A percentile compares a stretch with the other conserved stretches of the same genome.
Evolutionary conservation across 352 stramenopile species (phyloP).

Genomic region (Phytopythium aichiense): DNA sequence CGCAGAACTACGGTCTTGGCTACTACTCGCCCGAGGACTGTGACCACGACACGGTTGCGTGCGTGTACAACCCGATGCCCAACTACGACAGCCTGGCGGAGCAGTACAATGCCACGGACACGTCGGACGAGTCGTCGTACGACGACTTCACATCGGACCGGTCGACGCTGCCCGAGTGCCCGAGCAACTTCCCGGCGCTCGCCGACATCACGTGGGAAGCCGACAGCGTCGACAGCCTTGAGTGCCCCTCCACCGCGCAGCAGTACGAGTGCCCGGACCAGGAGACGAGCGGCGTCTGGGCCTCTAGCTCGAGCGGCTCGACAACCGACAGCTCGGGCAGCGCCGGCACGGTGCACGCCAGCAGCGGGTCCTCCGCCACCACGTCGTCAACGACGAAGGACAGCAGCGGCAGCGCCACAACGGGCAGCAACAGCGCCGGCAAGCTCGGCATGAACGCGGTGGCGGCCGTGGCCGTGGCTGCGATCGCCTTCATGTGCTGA

Average conservation of each 20-base stretch:
- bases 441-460: slow-evolving; percentile 1
- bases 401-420: slow-evolving; percentile 3
- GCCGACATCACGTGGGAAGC: slow-evolving; percentile 34
- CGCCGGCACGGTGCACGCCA: slow-evolving; percentile 6
- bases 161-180: slow-evolving; percentile 28
- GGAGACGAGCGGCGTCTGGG: slow-evolving; percentile 39
- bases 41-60: slow-evolving; percentile 48
- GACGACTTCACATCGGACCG: slow-evolving; percentile 32
- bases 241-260: slow-evolving; percentile 18
- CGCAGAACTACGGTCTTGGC: slow-evolving; percentile 84
- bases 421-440: slow-evolving; percentile 10
- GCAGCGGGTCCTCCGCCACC: background rate
- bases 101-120: slow-evolving; percentile 42
- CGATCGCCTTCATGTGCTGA: slow-evolving; percentile 1
- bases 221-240: slow-evolving; percentile 25
- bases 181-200: slow-evolving; percentile 28
- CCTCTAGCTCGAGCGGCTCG: slow-evolving; percentile 9
- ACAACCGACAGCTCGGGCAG: slow-evolving; percentile 8
- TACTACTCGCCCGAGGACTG: slow-evolving; percentile 78
- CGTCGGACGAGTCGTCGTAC: slow-evolving; percentile 26
- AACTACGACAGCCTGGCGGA: slow-evolving; percentile 66
- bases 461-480: slow-evolving; percentile 2
- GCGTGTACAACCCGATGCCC: slow-evolving; percentile 70
- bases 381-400: background rate
- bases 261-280: slow-evolving; percentile 36